Evolutionary conservation across 2,329 filamentous ascomycete genomes (phyloP).

Genomic region (Paraphoma chrysanthemicola): DNA sequence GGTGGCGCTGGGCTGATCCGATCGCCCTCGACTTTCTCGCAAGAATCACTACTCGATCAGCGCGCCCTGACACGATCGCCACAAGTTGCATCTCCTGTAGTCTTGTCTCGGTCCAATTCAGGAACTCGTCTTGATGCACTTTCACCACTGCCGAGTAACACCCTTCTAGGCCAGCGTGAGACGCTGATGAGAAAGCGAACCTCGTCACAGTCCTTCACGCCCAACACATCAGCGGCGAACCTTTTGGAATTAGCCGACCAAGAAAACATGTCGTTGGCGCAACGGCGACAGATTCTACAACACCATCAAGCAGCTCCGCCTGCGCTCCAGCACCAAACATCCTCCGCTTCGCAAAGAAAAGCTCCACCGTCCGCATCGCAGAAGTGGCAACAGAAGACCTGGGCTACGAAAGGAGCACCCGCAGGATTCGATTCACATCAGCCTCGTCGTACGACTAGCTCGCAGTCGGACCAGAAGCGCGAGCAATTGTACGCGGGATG

Average conservation of each 20-base stretch:
- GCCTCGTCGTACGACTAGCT: slow-evolving; percentile 36
- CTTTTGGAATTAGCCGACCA: slow-evolving; percentile 41
- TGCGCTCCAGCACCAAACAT: slow-evolving; percentile 15
- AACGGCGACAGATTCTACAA: slow-evolving; percentile 58
- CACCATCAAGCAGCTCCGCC: slow-evolving; percentile 29
- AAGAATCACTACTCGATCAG: slow-evolving; percentile 23
- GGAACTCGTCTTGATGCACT: slow-evolving; percentile 15
- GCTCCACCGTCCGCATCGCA: slow-evolving; percentile 35
- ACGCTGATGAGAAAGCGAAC: slow-evolving; percentile 54
- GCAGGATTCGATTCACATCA: slow-evolving; percentile 48
- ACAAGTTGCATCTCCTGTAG: slow-evolving; percentile 16
- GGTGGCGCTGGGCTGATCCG: slow-evolving; percentile 23
- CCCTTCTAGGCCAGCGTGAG: slow-evolving; percentile 62
- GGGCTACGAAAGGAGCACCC: slow-evolving; percentile 27
- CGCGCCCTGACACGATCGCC: slow-evolving; percentile 24
- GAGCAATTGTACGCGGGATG: slow-evolving; percentile 45
- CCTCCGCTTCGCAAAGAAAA: slow-evolving; percentile 15
- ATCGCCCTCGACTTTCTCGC: slow-evolving; percentile 31
- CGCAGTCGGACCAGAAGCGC: slow-evolving; percentile 37
- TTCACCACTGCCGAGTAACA: slow-evolving; percentile 46
- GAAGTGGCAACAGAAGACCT: slow-evolving; percentile 39
- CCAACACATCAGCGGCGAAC: slow-evolving; percentile 35
- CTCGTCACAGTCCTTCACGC: slow-evolving; percentile 48
- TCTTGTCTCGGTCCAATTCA: slow-evolving; percentile 33
- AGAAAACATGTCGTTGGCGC: slow-evolving; percentile 75